Evolutionary conservation across 2,329 filamentous ascomycete species (phyloP).

Genomic region (Fusarium bulbicola): DNA sequence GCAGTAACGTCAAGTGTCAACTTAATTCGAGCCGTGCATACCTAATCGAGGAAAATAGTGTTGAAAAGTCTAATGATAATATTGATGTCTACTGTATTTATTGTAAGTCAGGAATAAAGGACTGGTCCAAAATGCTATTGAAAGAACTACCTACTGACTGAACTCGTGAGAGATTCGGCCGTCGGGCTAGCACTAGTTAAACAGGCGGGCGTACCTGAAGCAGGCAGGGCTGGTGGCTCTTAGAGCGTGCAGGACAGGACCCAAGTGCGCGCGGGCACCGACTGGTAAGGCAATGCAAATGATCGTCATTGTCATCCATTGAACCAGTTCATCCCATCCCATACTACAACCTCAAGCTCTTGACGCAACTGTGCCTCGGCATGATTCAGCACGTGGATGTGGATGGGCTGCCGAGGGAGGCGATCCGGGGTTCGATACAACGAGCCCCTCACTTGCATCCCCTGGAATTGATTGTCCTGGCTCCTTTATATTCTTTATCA

Average conservation of each 20-base stretch:
- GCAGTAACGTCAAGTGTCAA: background rate
- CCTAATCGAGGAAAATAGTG: background rate
- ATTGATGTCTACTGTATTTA: background rate
- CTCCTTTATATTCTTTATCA: background rate
- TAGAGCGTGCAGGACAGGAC: background rate
- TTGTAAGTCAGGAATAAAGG: background rate
- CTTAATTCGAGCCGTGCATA: background rate
- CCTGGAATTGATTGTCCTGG: background rate
- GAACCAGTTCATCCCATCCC: background rate
- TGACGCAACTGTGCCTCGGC: constrained; percentile 28
- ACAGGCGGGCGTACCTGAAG: background rate
- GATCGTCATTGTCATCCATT: background rate
- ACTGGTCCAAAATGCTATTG: background rate
- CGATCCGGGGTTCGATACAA: constrained; percentile 16
- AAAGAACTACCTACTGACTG: background rate
- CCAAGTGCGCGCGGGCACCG: background rate
- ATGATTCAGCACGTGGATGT: constrained; percentile 24
- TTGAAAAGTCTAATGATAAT: background rate
- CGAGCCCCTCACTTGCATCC: constrained; percentile 22
- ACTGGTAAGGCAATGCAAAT: background rate
- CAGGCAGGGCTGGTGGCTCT: background rate
- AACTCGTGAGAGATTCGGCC: background rate
- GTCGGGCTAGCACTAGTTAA: background rate
- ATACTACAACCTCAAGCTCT: background rate
- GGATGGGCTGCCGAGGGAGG: constrained; percentile 23